phyloP scores from a whole-genome alignment of 140 eudicot species.

The Oenanthe javanica region DNA sequence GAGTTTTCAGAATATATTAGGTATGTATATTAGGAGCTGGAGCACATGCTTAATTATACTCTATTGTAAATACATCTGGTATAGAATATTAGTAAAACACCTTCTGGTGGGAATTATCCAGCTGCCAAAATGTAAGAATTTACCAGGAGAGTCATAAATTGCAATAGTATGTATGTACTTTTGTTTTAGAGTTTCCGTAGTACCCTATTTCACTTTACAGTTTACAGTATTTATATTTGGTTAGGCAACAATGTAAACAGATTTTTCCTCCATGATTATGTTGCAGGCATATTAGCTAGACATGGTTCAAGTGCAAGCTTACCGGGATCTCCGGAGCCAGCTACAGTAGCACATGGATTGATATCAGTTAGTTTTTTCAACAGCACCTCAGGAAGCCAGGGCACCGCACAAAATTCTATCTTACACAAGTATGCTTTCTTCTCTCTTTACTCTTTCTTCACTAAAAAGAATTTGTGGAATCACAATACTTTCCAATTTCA shows the following conservation, averaged over 20 bases:
- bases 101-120: not conserved
- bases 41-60: not conserved
- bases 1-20: not conserved
- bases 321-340: slow-evolving; percentile 27
- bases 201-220: not conserved
- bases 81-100: not conserved
- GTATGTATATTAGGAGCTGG: not conserved
- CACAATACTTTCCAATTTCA: not conserved
- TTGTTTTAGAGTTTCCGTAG: not conserved
- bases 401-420: slow-evolving; percentile 5
- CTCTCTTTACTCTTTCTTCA: not conserved
- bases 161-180: not conserved
- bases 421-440: slow-evolving; percentile 9
- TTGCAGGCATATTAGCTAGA: slow-evolving; percentile 20
- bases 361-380: slow-evolving; percentile 20
- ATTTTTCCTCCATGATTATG: not conserved
- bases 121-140: not conserved
- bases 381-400: slow-evolving; percentile 7
- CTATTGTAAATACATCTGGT: not conserved
- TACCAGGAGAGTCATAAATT: not conserved
- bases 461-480: not conserved
- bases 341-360: slow-evolving; percentile 15
- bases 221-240: not conserved
- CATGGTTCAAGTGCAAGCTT: slow-evolving; percentile 1
- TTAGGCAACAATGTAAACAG: not conserved